Percentiles rank a stretch among this genome's conserved stretches.
These are phyloP conservation scores for Capronia coronata DNA, from an alignment of 2,329 filamentous ascomycete genomes.

Conservation along the genomic window DNA sequence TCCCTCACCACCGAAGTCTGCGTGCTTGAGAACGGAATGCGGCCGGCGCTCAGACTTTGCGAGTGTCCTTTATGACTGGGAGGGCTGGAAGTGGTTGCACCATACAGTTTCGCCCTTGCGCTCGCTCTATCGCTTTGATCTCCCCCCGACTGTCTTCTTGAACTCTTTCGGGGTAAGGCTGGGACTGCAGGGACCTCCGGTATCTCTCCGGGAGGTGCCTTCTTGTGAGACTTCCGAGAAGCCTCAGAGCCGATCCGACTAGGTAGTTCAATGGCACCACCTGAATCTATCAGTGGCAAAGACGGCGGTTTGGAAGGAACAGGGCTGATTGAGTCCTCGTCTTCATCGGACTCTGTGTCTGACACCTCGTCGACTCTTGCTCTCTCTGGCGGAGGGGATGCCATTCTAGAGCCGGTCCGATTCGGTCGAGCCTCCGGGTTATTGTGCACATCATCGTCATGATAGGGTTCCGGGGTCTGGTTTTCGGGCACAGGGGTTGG, in stretches of 20 bases:
- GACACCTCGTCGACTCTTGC: slow-evolving; percentile 12
- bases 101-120: slow-evolving; percentile 13
- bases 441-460: slow-evolving; percentile 44
- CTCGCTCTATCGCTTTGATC: slow-evolving; percentile 19
- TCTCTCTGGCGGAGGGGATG: slow-evolving; percentile 10
- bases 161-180: slow-evolving; percentile 65
- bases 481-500: slow-evolving; percentile 35
- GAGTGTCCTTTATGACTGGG: slow-evolving; percentile 15
- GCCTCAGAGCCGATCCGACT: slow-evolving; percentile 55
- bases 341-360: slow-evolving; percentile 15
- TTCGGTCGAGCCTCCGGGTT: slow-evolving; percentile 19
- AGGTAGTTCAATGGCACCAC: slow-evolving; percentile 56
- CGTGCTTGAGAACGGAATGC: slow-evolving; percentile 37
- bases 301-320: slow-evolving; percentile 47
- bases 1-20: slow-evolving; percentile 9
- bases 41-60: slow-evolving; percentile 29
- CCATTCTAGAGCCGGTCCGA: slow-evolving; percentile 5
- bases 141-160: slow-evolving; percentile 51
- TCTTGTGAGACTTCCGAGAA: slow-evolving; percentile 26
- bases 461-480: slow-evolving; percentile 58
- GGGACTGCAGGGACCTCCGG: slow-evolving; percentile 39
- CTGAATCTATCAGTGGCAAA: slow-evolving; percentile 55
- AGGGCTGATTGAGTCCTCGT: slow-evolving; percentile 19
- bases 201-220: slow-evolving; percentile 32
- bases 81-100: slow-evolving; percentile 10